Base-by-base conservation (phyloP, 805 yeast genomes). In the Wickerhamiella musiphila region DNA sequence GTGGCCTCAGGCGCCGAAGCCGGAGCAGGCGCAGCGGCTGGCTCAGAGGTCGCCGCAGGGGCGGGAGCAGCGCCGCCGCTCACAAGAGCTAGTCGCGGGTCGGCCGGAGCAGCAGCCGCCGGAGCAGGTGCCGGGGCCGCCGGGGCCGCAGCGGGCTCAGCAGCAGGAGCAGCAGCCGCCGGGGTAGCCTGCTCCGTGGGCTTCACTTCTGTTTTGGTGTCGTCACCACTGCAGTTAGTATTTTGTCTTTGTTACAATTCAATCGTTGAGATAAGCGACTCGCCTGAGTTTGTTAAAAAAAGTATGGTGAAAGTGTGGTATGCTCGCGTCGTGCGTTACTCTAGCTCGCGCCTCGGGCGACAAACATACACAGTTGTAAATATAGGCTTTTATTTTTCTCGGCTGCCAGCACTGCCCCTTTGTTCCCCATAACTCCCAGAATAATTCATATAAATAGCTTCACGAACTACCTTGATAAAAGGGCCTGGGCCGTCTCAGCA, bases 201-300 rank as follows among this genome's bases (percentile, higher is more conserved):
- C 31, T 32, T 26, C 17, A 36, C 33, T 13, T 35, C 32, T 31
- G 39, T 35, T 22, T 32, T 32, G 29, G 36, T 43, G 33, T 53
- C 61, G 19, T 48, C 58, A 16, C 54, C 60, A 39, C 54, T 50
- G 42, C 28, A 38, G 47, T 38, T 39, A 40, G 43, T 46, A 35
- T 28, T 35, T 18, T 31, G 33, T 22, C 50, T 53, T 29, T 45
- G 57, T 28, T 12, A 32, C 34, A 16, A 22, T 26, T 24, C 17
- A 32, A 27, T 22, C 19, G 24, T 20, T 14, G 28, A n/a, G n/a
- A n/a, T n/a, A n/a, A n/a, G n/a, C n/a, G n/a, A n/a, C n/a, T n/a
- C n/a, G n/a, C n/a, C n/a, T n/a, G n/a, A n/a, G n/a, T n/a, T n/a
- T n/a, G n/a, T n/a, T n/a, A n/a, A n/a, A n/a, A n/a, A n/a, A n/a